Percentiles rank a stretch among this genome's conserved stretches.
Conservation (phyloP, 2,329 filamentous ascomycete genomes). For the Ophiognomonia clavigignenti-juglandacearum region DNA sequence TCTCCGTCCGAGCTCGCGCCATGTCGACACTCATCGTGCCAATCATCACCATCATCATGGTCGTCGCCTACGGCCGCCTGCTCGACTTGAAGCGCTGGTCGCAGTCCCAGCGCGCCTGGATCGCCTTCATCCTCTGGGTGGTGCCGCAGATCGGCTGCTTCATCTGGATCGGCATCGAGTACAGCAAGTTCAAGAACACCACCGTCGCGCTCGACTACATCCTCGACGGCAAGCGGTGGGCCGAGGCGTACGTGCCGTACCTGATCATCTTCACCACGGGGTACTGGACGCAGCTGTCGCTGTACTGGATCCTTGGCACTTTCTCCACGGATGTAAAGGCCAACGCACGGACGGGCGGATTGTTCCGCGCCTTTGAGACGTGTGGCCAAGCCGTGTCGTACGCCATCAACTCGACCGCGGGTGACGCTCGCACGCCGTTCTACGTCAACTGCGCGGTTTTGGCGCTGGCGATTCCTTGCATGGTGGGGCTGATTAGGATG, state of each 20-base stretch:
- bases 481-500: conserved; percentile 10
- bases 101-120: conserved; percentile 23
- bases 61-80: conserved; percentile 17
- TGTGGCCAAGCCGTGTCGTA: conserved; percentile 27
- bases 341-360: conserved; percentile 24
- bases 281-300: conserved; percentile 15
- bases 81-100: conserved; percentile 21
- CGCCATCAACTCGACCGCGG: conserved; percentile 22
- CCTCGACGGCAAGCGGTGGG: conserved; percentile 10
- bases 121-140: conserved; percentile 24
- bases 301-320: conserved; percentile 33
- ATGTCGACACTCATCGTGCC: conserved; percentile 23
- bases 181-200: conserved; percentile 5
- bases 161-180: conserved; percentile 25
- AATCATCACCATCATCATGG: conserved; percentile 24
- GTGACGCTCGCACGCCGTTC: conserved; percentile 10
- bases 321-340: conserved; percentile 29
- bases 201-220: conserved; percentile 8
- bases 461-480: conserved; percentile 11
- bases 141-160: conserved; percentile 25
- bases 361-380: conserved; percentile 25
- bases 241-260: conserved; percentile 14
- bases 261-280: conserved; percentile 16
- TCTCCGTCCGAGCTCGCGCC: conserved; percentile 28
- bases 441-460: conserved; percentile 14